Evolutionary conservation across 129 eudicot species (phyloP).

Genomic region (Chrysanthemum seticuspe): DNA sequence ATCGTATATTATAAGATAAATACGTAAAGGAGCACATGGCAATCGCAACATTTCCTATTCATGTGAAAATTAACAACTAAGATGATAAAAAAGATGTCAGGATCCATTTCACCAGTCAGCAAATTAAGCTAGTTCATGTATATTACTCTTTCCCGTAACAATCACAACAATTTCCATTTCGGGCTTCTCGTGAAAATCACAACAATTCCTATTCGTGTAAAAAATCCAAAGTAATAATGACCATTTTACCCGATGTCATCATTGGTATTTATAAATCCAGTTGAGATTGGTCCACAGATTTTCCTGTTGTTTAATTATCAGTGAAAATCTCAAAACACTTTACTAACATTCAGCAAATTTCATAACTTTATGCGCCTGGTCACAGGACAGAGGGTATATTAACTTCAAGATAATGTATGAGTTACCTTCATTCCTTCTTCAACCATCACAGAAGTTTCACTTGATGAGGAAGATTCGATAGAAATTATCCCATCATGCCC

Average conservation of each 20-base stretch:
- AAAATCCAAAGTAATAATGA: neutral
- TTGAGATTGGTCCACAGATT: too few species aligned
- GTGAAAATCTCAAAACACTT: neutral
- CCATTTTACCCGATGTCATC: too few species aligned
- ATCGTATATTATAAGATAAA: slow-evolving; percentile 8
- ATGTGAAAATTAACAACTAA: too few species aligned
- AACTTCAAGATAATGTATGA: neutral
- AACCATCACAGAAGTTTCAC: slow-evolving; percentile 67
- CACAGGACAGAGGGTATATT: neutral
- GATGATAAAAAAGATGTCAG: neutral
- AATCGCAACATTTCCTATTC: neutral
- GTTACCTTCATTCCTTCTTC: slow-evolving; percentile 99
- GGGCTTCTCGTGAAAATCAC: neutral
- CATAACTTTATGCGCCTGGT: neutral
- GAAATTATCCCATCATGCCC: slow-evolving; percentile 87
- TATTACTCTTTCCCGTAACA: neutral
- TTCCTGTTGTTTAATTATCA: too few species aligned
- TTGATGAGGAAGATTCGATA: slow-evolving; percentile 72
- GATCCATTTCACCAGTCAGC: slow-evolving; percentile 11
- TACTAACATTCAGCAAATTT: neutral
- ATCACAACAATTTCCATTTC: neutral
- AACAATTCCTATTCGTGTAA: neutral
- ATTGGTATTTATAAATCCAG: too few species aligned
- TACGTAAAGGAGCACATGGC: neutral
- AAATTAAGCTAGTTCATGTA: neutral